phyloP scores from a whole-genome alignment of 192 early-diverging fungal species.

The Rhizophagus clarus region DNA sequence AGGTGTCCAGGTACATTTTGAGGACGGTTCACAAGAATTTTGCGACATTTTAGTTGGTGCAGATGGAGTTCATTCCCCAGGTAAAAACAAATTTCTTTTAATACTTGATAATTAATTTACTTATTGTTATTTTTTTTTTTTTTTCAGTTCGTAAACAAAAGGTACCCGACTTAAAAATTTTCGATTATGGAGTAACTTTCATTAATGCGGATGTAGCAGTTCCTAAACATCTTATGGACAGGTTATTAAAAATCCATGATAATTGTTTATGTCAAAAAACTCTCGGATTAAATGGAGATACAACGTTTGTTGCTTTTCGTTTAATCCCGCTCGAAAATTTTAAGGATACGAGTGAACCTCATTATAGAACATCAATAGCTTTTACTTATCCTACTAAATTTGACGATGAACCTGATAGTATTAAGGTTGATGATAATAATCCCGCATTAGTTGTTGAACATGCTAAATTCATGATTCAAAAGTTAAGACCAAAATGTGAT shows the following conservation, averaged over 20 bases:
- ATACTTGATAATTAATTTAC: background rate
- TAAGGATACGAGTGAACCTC: background rate
- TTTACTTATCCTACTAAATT: background rate
- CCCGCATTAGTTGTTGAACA: background rate
- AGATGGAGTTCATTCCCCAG: constrained; percentile 15
- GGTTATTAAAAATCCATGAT: background rate
- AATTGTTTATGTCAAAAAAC: background rate
- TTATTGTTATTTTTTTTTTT: background rate
- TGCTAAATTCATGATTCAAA: background rate
- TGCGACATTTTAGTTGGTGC: constrained; percentile 6
- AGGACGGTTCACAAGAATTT: constrained; percentile 7
- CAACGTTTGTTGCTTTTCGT: background rate
- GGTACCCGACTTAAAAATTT: background rate
- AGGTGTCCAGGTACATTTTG: constrained; percentile 13
- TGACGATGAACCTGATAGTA: background rate
- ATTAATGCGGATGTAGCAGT: background rate
- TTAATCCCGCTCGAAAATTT: constrained; percentile 1
- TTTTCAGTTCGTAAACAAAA: constrained; percentile 7
- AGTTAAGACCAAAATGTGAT: background rate
- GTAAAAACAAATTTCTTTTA: background rate
- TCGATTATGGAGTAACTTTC: background rate
- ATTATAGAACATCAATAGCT: background rate
- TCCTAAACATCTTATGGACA: background rate
- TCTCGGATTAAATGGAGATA: background rate
- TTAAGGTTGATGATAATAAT: background rate